Evolutionary conservation across 2,329 filamentous ascomycete species (phyloP).

Genomic region (Aspergillus piperis): DNA sequence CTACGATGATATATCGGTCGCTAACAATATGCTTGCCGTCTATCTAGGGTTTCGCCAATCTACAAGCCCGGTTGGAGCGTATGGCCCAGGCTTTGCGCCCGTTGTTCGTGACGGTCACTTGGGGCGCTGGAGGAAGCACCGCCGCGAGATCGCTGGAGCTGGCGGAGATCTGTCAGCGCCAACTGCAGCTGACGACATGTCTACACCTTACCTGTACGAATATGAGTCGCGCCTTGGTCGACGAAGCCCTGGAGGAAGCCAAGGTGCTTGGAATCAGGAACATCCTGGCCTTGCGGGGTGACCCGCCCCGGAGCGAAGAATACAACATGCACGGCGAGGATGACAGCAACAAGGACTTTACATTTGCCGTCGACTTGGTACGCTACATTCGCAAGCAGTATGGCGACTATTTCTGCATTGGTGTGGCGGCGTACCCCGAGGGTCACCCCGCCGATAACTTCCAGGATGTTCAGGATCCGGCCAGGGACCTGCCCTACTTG

Average conservation of each 20-base stretch:
- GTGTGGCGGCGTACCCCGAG: constrained; percentile 92
- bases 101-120: constrained; percentile 95
- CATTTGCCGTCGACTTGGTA: constrained; percentile 86
- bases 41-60: constrained; percentile 77
- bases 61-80: constrained; percentile 87
- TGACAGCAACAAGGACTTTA: constrained; percentile 75
- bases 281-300: constrained; percentile 86
- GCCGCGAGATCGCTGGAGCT: constrained; percentile 88
- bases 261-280: constrained; percentile 90
- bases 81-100: constrained; percentile 91
- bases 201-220: constrained; percentile 97
- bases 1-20: constrained; percentile 4
- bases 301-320: constrained; percentile 85
- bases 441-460: constrained; percentile 90
- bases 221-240: constrained; percentile 84
- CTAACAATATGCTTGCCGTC: constrained; percentile 23
- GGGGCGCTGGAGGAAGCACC: constrained; percentile 94
- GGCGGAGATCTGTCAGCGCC: constrained; percentile 90
- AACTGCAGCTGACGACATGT: constrained; percentile 89
- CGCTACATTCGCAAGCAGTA: constrained; percentile 82
- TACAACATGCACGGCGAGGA: constrained; percentile 68
- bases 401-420: constrained; percentile 94
- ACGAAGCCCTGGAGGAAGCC: constrained; percentile 86
- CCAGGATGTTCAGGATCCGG: constrained; percentile 70
- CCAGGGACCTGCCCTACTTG: constrained; percentile 77